These are phyloP conservation scores for Gamsiella multidivaricata DNA, from an alignment of 192 early-diverging fungal species.

Conservation along the genomic window DNA sequence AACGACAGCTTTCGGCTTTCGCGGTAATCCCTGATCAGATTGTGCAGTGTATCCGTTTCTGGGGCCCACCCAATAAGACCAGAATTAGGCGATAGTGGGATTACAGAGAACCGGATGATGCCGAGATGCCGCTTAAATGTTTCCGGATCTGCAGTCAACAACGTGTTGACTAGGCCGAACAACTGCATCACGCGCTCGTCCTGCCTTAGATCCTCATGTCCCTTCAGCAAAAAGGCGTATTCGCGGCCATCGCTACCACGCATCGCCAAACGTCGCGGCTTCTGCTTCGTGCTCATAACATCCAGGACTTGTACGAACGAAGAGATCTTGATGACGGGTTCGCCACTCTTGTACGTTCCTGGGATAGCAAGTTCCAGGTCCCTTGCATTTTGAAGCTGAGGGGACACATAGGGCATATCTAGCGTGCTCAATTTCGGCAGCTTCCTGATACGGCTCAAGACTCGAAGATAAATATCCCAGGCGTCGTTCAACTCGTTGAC, in stretches of 20 bases:
- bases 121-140: slow-evolving; percentile 90
- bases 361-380: slow-evolving; percentile 94
- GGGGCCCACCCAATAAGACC: slow-evolving; percentile 96
- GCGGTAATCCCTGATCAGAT: slow-evolving; percentile 86
- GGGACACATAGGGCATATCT: slow-evolving; percentile 91
- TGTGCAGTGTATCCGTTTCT: slow-evolving; percentile 88
- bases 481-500: slow-evolving; percentile 88
- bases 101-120: slow-evolving; percentile 89
- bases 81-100: slow-evolving; percentile 93
- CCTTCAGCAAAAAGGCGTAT: slow-evolving; percentile 93
- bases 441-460: slow-evolving; percentile 21
- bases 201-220: slow-evolving; percentile 96
- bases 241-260: slow-evolving; percentile 88
- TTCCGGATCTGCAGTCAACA: slow-evolving; percentile 81
- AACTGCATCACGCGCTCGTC: slow-evolving; percentile 99
- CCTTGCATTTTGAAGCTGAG: slow-evolving; percentile 81
- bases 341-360: slow-evolving; percentile 85
- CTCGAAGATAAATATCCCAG: slow-evolving; percentile 87
- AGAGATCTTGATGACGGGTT: slow-evolving; percentile 83
- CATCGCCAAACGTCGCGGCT: slow-evolving; percentile 87
- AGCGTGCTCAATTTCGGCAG: slow-evolving; percentile 69
- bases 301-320: slow-evolving; percentile 81
- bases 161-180: slow-evolving; percentile 95
- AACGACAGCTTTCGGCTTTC: slow-evolving; percentile 79
- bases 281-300: slow-evolving; percentile 92